Conservation (phyloP, 2,329 filamentous ascomycete genomes). For the Sordariomycetes sp. region DNA sequence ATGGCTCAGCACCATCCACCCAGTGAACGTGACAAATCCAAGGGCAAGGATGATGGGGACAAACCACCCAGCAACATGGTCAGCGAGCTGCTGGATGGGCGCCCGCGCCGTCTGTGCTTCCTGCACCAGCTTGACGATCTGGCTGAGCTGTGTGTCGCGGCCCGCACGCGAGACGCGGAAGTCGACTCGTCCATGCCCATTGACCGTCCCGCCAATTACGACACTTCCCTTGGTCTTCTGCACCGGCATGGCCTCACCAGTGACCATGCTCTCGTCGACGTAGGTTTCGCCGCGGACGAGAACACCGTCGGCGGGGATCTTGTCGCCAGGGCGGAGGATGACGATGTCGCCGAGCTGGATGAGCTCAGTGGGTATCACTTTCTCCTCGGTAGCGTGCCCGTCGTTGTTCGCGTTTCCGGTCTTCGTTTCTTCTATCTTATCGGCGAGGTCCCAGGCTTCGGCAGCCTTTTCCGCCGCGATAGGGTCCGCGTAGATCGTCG, state of each 20-base stretch:
- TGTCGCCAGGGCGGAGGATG: constrained; percentile 86
- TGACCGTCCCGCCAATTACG: constrained; percentile 90
- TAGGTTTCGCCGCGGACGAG: constrained; percentile 86
- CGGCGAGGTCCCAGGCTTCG: constrained; percentile 53
- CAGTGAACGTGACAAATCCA: constrained; percentile 73
- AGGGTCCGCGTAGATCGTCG: constrained; percentile 89
- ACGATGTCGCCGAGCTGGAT: constrained; percentile 92
- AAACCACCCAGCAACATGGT: constrained; percentile 86
- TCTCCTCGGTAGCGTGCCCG: constrained; percentile 65
- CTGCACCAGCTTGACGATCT: constrained; percentile 97
- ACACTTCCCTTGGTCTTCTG: constrained; percentile 71
- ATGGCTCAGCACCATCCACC: constrained; percentile 94
- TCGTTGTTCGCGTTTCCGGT: constrained; percentile 19
- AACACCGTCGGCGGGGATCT: constrained; percentile 86
- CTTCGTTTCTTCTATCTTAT: constrained; percentile 26
- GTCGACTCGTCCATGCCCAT: constrained; percentile 82
- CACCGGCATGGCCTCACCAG: constrained; percentile 91
- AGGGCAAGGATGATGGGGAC: constrained; percentile 81
- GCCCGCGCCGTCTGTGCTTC: constrained; percentile 91
- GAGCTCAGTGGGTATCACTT: constrained; percentile 82
- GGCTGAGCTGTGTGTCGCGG: constrained; percentile 90
- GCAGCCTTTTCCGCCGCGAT: constrained; percentile 87
- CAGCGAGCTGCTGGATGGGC: constrained; percentile 87
- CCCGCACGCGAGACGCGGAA: constrained; percentile 88
- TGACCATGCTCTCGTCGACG: constrained; percentile 97